phyloP scores from a whole-genome alignment of 179 eudicot genomes.

The Gypsophila paniculata region DNA sequence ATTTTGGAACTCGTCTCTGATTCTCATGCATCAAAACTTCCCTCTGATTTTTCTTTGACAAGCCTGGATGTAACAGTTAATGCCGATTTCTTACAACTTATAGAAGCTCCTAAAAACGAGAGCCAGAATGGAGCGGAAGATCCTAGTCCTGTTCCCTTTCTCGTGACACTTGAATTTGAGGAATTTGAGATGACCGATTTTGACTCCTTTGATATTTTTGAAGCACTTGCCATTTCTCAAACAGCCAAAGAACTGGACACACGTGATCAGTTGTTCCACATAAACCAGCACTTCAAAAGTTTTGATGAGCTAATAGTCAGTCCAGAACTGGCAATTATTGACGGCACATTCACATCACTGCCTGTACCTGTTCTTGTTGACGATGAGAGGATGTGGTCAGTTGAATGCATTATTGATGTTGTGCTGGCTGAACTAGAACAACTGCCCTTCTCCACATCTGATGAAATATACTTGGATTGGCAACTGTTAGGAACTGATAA shows the following conservation, averaged over 20 bases:
- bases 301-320: slow-evolving; percentile 61
- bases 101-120: slow-evolving; percentile 38
- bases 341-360: slow-evolving; percentile 71
- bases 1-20: slow-evolving; percentile 42
- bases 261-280: slow-evolving; percentile 41
- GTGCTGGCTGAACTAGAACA: slow-evolving; percentile 46
- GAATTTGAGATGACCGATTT: slow-evolving; percentile 51
- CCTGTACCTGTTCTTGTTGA: slow-evolving; percentile 64
- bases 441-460: slow-evolving; percentile 55
- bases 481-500: slow-evolving; percentile 53
- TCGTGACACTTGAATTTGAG: slow-evolving; percentile 42
- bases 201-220: slow-evolving; percentile 34
- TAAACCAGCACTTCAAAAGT: slow-evolving; percentile 38
- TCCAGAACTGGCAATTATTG: slow-evolving; percentile 58
- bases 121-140: slow-evolving; percentile 27
- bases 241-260: slow-evolving; percentile 34
- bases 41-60: slow-evolving; percentile 29
- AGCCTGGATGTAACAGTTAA: slow-evolving; percentile 36
- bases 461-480: slow-evolving; percentile 92
- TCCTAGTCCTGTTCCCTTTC: slow-evolving; percentile 16
- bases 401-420: slow-evolving; percentile 32
- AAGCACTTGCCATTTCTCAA: slow-evolving; percentile 33
- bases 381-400: slow-evolving; percentile 40
- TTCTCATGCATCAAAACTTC: slow-evolving; percentile 30
- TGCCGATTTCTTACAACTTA: slow-evolving; percentile 36